Evolutionary conservation across 2,329 filamentous ascomycete genomes (phyloP).

Genomic region (Colletotrichum destructivum): DNA sequence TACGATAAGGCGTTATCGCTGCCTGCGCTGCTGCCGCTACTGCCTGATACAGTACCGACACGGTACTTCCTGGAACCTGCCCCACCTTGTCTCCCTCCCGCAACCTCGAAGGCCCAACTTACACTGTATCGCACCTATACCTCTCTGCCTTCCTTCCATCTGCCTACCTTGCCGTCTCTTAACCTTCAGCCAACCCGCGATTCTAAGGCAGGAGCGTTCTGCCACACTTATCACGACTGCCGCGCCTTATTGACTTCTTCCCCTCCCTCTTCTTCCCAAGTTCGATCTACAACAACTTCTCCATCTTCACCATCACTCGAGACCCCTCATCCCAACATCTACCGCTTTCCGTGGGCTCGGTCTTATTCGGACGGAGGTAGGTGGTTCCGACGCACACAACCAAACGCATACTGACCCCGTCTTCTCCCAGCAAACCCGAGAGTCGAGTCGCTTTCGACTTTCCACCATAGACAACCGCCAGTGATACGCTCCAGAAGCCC

Average conservation of each 20-base stretch:
- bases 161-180: constrained; percentile 4
- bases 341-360: constrained; percentile 19
- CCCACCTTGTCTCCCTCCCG: constrained; percentile 22
- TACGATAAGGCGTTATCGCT: constrained; percentile 48
- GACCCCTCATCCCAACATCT: constrained; percentile 23
- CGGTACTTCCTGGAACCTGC: constrained; percentile 37
- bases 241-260: neutral
- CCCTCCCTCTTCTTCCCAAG: neutral
- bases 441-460: neutral
- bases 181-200: constrained; percentile 18
- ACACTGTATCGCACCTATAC: constrained; percentile 37
- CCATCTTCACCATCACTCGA: neutral
- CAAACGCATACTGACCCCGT: constrained; percentile 12
- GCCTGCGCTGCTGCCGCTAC: constrained; percentile 46
- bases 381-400: constrained; percentile 9
- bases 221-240: neutral
- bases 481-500: neutral
- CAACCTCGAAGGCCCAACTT: constrained; percentile 26
- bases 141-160: constrained; percentile 21
- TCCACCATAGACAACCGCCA: neutral
- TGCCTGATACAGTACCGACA: constrained; percentile 45
- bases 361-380: constrained; percentile 32
- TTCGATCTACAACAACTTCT: neutral
- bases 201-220: neutral
- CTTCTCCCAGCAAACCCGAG: neutral